Conservation (phyloP, 176 grass and related monocot genomes). For the Tuctoria greenei region DNA sequence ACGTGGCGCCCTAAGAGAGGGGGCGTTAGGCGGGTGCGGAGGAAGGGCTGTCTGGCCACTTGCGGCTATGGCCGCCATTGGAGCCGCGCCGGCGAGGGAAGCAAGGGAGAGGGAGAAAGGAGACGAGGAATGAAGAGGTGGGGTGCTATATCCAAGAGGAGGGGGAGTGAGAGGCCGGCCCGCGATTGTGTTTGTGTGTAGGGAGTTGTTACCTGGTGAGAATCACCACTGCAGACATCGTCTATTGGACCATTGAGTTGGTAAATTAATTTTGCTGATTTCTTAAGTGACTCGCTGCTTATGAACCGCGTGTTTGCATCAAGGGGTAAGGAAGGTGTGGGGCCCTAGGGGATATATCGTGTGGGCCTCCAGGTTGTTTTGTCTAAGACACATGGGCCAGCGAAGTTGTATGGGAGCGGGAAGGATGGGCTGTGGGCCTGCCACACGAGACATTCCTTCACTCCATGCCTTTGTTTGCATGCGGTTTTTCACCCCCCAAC, state of each 20-base stretch:
- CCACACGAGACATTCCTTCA: background rate
- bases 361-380: background rate
- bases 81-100: no score
- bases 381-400: background rate
- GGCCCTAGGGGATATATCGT: background rate
- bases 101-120: background rate
- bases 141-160: no score
- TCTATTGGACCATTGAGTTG: background rate
- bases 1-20: background rate
- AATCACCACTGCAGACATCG: background rate
- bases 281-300: background rate
- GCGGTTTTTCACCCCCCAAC: no score
- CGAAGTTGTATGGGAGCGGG: background rate
- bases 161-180: background rate
- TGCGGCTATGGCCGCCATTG: background rate
- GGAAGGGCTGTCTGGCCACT: background rate
- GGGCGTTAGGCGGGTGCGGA: background rate
- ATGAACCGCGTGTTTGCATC: no score
- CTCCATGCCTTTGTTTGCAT: no score
- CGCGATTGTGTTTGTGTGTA: conserved; percentile 16
- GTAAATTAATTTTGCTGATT: no score
- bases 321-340: background rate
- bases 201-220: background rate
- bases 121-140: no score
- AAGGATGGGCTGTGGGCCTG: background rate